Evolutionary conservation across 2,329 filamentous ascomycete genomes (phyloP), one percentile per base, ranked within the genome.

Genomic region (Colletotrichum echinochloae): DNA sequence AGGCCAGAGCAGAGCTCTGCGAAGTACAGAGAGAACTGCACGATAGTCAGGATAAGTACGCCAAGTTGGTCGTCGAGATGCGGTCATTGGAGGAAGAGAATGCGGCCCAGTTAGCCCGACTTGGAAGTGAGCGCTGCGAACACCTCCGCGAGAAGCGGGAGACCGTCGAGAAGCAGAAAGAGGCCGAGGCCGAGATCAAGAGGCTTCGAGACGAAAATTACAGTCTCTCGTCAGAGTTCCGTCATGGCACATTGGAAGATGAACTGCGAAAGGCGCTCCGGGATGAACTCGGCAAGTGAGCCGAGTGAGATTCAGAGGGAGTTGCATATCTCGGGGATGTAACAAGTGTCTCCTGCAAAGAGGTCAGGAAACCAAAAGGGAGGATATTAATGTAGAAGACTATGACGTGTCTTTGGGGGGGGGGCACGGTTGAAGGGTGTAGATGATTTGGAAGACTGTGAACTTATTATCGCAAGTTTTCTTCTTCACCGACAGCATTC

Each of bases 91-190:
- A 57, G 55, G 37, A 57, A 57, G 44, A 11, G 14, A 44, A 57
- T 6, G 23, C 16, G 37, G 23, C 37, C 18, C 26, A 57, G 14
- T 6, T 26, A n/a, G 18, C 30, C 14, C 52, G 7, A n/a, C 33
- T 55, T 20, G 52, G 52, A 26, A 55, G 52, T n/a, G 52, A 55
- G 52, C 52, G 52, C 52, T 55, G 33, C 52, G n/a, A 55, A 57
- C 35, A 39, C 37, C 18, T 41, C 8, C 30, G 26, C 16, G 16
- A 57, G 37, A 57, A 44, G 23, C 55, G 35, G 37, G 55, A 41
- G 37, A 23, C 23, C 37, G 26, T 20, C 37, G 26, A 44, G 8
- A 41, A 20, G 33, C 35, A 44, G n/a, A 14, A 23, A 20, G 30
- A 28, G 6, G 55, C 35, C 7, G 55, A 57, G 16, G 35, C 55